Conservation (phyloP, 1,139 yeast genomes). For the Candida buenavistaensis region DNA sequence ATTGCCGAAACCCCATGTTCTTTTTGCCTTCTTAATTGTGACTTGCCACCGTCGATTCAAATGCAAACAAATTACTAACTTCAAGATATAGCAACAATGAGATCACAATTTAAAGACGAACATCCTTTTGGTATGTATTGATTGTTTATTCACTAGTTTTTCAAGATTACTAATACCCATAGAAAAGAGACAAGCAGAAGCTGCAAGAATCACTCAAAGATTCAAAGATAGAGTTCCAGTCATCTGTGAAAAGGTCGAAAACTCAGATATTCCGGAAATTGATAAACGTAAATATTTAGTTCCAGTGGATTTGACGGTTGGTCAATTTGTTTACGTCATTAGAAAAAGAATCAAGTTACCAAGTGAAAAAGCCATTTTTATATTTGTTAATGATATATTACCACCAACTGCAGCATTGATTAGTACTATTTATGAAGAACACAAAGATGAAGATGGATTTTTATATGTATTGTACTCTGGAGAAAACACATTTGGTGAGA, state of each 20-base stretch:
- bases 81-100: constrained; percentile 44
- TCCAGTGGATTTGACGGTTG: constrained; percentile 94
- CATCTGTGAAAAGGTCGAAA: constrained; percentile 96
- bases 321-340: constrained; percentile 96
- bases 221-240: constrained; percentile 94
- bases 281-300: constrained; percentile 96
- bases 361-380: constrained; percentile 96
- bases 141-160: not conserved
- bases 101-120: constrained; percentile 92
- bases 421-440: constrained; percentile 93
- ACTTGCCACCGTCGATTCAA: not conserved
- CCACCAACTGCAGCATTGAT: constrained; percentile 98
- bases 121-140: constrained; percentile 72
- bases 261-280: constrained; percentile 92
- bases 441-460: constrained; percentile 96
- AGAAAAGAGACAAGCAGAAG: constrained; percentile 96
- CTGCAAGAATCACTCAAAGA: constrained; percentile 85
- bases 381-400: constrained; percentile 91
- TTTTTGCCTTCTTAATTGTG: not conserved
- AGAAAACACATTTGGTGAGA: constrained; percentile 75
- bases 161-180: too few relatives aligned
- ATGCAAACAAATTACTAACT: constrained; percentile 1
- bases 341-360: constrained; percentile 95
- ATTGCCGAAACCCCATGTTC: too few relatives aligned
- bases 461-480: constrained; percentile 90